Base-by-base conservation (phyloP, 2,329 filamentous ascomycete species). In the Diaporthe velutina region DNA sequence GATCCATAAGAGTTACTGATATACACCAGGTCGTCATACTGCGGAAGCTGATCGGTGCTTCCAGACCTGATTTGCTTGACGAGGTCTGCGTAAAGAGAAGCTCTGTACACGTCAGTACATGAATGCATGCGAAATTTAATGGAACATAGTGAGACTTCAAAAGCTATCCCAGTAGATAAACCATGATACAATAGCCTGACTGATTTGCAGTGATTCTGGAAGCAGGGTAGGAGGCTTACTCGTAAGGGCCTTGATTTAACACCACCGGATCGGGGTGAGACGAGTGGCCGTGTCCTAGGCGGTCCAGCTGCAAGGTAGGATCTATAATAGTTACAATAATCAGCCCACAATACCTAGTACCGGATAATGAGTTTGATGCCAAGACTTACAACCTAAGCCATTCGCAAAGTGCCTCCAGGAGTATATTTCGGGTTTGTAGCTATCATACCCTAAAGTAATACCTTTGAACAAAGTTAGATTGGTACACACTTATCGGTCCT, bases 401-500 rank as follows among this genome's bases (percentile, higher is more conserved):
- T 66, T 66, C 17, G 40, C 40, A 25, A 35, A 66, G n/a, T 66
- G 42, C 10, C 40, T 66, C 60, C 60, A 66, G 9, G 60, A 66
- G 28, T 35, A 66, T 15, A 66, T 17, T 19, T 48, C 60, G 1
- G 40, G 40, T n/a, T 66, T 66, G 42, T 66, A 50, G 19, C 42
- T 50, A 0, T 66, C 60, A 48, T 66, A 35, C 17, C 60, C 60
- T 1, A 50, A 42, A 1, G 42, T 66, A 15, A 19, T 66, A 66
- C 28, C 61, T 66, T n/a, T 22, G 1, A 35, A 15, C 12, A 25
- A 35, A 4, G 28, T 66, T n/a, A 50, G 19, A 2, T n/a, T 2
- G 9, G n/a, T 12, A 4, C 1, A 35, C 4, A n/a, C 0, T 19
- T 13, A 0, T 2, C 3, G 9, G 22, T 35, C 2, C 17, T 9